phyloP scores from a whole-genome alignment of 106 monocot species.

The Dendrobium officinale region DNA sequence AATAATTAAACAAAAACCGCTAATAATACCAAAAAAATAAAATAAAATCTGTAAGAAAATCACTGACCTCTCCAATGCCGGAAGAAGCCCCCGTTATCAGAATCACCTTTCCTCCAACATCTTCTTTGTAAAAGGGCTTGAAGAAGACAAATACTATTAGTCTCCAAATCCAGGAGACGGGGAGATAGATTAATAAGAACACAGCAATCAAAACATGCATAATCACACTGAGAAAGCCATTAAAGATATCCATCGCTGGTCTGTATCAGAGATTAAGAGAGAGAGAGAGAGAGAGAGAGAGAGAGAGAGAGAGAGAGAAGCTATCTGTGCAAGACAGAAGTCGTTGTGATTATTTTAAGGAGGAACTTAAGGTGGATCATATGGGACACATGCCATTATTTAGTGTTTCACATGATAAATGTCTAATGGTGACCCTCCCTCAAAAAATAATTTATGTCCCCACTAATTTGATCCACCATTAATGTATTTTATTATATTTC shows the following conservation, averaged over 20 bases:
- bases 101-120: constrained; percentile 53
- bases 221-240: constrained; percentile 25
- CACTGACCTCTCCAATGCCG: constrained; percentile 80
- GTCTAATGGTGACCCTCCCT: no score
- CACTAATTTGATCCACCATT: no score
- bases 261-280: no score
- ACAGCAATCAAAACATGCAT: constrained; percentile 27
- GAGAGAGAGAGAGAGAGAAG: no score
- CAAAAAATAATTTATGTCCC: no score
- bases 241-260: constrained; percentile 23
- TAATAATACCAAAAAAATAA: background rate
- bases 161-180: constrained; percentile 28
- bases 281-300: no score
- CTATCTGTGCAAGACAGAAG: no score
- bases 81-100: constrained; percentile 85
- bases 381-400: no score
- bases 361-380: no score
- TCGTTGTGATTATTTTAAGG: no score
- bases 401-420: no score
- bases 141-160: constrained; percentile 18
- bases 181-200: constrained; percentile 36
- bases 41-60: background rate
- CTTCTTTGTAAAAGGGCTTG: constrained; percentile 34
- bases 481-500: no score
- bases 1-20: background rate